A percentile compares a stretch with the other conserved stretches of the same genome.
Evolutionary conservation across 371 early-diverging fungal species (phyloP).

Genomic region (Mortierella sp.): DNA sequence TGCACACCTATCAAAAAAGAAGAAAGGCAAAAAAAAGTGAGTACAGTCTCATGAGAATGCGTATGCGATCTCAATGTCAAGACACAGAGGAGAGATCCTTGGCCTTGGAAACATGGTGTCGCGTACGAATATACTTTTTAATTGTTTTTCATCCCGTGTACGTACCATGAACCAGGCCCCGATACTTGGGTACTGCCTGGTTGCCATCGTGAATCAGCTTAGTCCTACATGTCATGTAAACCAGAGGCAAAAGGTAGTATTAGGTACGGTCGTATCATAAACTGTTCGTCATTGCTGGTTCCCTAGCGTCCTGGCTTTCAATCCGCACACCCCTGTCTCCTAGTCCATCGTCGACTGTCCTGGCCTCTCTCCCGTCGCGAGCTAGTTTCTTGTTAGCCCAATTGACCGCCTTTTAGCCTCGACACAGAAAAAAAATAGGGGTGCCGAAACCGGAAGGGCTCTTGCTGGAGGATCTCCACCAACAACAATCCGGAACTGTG

Average conservation of each 20-base stretch:
- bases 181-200: slow-evolving; percentile 75
- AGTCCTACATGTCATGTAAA: slow-evolving; percentile 63
- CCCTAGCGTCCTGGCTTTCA: background rate
- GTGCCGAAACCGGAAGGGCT: background rate
- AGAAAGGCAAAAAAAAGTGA: background rate
- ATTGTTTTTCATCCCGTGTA: background rate
- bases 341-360: background rate
- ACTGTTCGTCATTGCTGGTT: background rate
- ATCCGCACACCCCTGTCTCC: background rate
- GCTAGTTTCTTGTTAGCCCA: background rate
- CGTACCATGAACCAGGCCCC: slow-evolving; percentile 85
- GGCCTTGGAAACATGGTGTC: background rate
- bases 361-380: background rate
- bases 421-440: background rate
- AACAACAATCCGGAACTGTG: slow-evolving; percentile 1
- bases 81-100: background rate
- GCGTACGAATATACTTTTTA: background rate
- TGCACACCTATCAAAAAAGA: slow-evolving; percentile 50
- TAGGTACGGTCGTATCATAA: background rate
- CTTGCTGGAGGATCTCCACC: background rate
- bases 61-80: background rate
- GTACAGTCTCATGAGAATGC: background rate
- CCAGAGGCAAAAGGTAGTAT: background rate
- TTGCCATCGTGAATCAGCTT: slow-evolving; percentile 88
- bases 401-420: background rate